phyloP scores from a whole-genome alignment of 768 basidiomycete species.

The Boletus rubroflammeus region DNA sequence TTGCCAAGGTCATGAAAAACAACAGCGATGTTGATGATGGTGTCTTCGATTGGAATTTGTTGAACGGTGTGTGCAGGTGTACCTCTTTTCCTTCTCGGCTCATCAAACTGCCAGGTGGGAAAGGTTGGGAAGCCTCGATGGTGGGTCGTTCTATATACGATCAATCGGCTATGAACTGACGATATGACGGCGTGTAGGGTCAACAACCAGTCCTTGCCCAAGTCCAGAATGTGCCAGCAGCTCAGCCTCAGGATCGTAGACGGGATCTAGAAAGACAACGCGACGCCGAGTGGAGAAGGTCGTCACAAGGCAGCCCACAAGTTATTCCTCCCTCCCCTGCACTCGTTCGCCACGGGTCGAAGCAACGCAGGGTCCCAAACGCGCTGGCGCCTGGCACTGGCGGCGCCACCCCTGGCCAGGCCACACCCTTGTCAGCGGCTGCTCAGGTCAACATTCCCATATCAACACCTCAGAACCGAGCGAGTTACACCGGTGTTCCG shows the following conservation, averaged over 20 bases:
- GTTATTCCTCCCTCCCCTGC: constrained; percentile 74
- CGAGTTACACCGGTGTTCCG: constrained; percentile 35
- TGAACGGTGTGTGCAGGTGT: constrained; percentile 58
- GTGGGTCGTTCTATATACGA: constrained; percentile 42
- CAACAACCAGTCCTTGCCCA: constrained; percentile 65
- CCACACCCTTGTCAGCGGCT: constrained; percentile 68
- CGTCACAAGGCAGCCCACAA: constrained; percentile 51
- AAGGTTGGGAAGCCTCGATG: constrained; percentile 87
- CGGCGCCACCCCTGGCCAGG: constrained; percentile 48
- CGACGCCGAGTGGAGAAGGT: constrained; percentile 62
- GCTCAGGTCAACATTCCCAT: constrained; percentile 74
- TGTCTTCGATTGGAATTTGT: constrained; percentile 92
- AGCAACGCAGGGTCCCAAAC: constrained; percentile 60
- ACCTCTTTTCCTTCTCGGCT: not conserved
- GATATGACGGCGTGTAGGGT: constrained; percentile 35
- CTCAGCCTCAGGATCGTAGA: constrained; percentile 55
- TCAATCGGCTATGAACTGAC: constrained; percentile 6
- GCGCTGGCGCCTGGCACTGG: constrained; percentile 54
- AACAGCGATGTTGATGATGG: constrained; percentile 90
- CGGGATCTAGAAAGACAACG: constrained; percentile 49
- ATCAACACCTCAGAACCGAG: constrained; percentile 48
- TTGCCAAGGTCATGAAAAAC: constrained; percentile 90
- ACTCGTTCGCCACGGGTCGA: constrained; percentile 72
- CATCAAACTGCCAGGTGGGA: constrained; percentile 54
- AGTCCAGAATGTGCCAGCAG: constrained; percentile 52